These are phyloP conservation scores for Aspergillus kassunensis DNA, from an alignment of 495 filamentous ascomycete genomes.

Conservation along the genomic window DNA sequence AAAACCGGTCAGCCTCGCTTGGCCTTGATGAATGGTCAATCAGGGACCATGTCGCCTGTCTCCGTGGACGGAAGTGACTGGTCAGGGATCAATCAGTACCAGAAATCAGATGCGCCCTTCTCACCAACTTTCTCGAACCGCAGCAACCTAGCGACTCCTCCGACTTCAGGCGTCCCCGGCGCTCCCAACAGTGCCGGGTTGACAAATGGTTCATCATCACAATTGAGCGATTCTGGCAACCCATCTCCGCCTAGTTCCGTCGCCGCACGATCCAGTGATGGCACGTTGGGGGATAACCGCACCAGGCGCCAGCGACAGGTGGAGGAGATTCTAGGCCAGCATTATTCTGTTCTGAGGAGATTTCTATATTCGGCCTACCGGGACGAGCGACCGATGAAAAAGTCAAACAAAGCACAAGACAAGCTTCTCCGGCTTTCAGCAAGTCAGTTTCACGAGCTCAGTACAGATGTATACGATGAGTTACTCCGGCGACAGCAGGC, in stretches of 20 bases:
- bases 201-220: constrained; percentile 28
- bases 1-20: constrained; percentile 4
- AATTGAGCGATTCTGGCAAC: constrained; percentile 50
- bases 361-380: constrained; percentile 65
- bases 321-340: constrained; percentile 70
- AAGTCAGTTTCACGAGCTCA: constrained; percentile 94
- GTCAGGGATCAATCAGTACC: constrained; percentile 75
- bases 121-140: constrained; percentile 52
- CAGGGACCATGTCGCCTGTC: constrained; percentile 75
- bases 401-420: constrained; percentile 83
- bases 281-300: constrained; percentile 58
- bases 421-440: constrained; percentile 84
- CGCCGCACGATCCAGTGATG: constrained; percentile 68
- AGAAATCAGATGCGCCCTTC: constrained; percentile 53
- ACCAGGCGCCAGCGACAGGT: constrained; percentile 51
- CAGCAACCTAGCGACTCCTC: constrained; percentile 65
- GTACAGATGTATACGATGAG: constrained; percentile 97
- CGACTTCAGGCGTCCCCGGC: constrained; percentile 61
- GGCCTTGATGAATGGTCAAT: constrained; percentile 54
- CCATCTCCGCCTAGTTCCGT: constrained; percentile 86
- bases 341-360: constrained; percentile 74
- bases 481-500: constrained; percentile 77
- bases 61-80: constrained; percentile 84
- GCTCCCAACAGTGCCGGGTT: constrained; percentile 52
- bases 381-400: constrained; percentile 68